Evolutionary conservation across 352 stramenopile genomes (phyloP), one percentile per base, ranked within the genome.

Genomic region (Phytophthora gonapodyides): DNA sequence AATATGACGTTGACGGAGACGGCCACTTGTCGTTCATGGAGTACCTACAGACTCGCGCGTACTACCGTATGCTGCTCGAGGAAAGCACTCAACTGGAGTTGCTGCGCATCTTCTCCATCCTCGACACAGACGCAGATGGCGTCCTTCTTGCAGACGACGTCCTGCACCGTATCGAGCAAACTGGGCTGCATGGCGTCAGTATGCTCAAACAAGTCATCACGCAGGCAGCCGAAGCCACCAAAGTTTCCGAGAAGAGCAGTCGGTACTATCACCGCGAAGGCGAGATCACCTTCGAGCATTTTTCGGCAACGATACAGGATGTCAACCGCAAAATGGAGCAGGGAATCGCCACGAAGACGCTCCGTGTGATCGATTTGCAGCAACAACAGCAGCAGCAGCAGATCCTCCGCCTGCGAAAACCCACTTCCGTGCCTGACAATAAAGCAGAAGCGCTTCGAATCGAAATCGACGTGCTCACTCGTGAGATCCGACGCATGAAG

Each of bases 201-300:
- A 38, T 90, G 7, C 71, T 90, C 13, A 80, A 76, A 16, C 75
- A 78, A 37, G 68, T 75, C 31, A 78, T 90, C 40, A 56, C 55
- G 1, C 67, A 84, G 42, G 72, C 81, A 21, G 80, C 68, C 15
- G 56, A 57, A 30, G 80, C 79, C 7, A 89, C 80, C 2, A 69
- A 76, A 41, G 40, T 50, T n/a, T 45, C 59, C 13, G 52, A 65
- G 10, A 56, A 67, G 40, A 52, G 38, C 13, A 38, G 19, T 19
- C 40, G 51, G 8, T 67, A 51, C 21, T 63, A 55, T 16, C 60
- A 76, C 37, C 66, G 69, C 7, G 69, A 78, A 21, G 81, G 81
- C 7, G 78, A 90, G 51, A 88, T 92, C 70, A 88, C 79, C 5
- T 87, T 90, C 36, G 71, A 81, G 27, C 66, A 87, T 34, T 92